phyloP scores from a whole-genome alignment of 305 asterid genomes.

The Solanum hybrid region DNA sequence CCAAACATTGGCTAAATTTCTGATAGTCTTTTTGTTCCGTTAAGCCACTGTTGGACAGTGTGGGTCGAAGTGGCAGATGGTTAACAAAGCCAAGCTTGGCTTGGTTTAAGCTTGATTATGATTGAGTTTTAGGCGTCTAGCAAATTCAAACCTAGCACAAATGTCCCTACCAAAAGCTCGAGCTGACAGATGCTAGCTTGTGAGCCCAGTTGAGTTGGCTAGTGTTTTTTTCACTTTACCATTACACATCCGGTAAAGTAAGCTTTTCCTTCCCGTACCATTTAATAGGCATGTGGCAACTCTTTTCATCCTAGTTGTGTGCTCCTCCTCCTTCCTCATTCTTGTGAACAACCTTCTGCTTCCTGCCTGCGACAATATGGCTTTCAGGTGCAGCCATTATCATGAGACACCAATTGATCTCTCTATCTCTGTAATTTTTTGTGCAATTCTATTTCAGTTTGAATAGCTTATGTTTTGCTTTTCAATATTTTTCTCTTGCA shows the following conservation, averaged over 20 bases:
- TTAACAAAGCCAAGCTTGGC: not conserved
- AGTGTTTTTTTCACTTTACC: not conserved
- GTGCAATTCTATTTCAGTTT: not conserved
- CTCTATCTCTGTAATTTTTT: not conserved
- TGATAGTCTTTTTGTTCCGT: not conserved
- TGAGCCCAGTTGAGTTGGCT: not conserved
- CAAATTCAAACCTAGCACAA: not conserved
- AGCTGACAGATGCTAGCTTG: not conserved
- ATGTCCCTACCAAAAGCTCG: not conserved
- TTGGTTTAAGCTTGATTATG: not conserved
- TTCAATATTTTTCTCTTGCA: conserved; percentile 37
- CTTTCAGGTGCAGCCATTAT: not conserved
- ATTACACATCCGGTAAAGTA: not conserved
- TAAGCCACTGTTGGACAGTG: not conserved
- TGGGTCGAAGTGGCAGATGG: not conserved
- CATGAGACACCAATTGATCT: not conserved
- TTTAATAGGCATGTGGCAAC: not conserved
- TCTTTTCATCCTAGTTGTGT: not conserved
- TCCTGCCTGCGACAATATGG: not conserved
- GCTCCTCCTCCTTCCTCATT: not conserved
- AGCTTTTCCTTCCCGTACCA: not conserved
- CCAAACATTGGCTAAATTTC: not conserved
- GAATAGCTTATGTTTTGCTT: not conserved
- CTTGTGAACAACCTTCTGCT: not conserved
- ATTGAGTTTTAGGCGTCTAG: not conserved